Conservation (phyloP, 768 basidiomycete genomes). For the Cystofilobasidium bisporidii region DNA sequence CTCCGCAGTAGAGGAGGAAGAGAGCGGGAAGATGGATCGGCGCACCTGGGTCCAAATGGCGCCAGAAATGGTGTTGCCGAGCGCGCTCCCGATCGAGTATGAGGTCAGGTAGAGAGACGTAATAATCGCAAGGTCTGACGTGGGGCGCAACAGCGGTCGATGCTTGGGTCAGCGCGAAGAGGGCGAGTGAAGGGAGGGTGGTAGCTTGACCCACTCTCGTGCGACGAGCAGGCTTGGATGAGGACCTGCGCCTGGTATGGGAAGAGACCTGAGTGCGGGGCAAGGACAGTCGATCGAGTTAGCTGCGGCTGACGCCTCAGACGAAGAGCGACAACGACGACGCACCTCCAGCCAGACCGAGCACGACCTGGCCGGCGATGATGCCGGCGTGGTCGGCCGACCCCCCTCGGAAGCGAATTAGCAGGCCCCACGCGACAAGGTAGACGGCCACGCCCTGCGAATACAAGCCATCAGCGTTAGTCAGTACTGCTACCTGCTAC, state of each 20-base stretch:
- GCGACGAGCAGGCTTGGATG: slow-evolving; percentile 32
- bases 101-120: slow-evolving; percentile 31
- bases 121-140: slow-evolving; percentile 29
- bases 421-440: slow-evolving; percentile 34
- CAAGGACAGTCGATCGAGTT: background rate
- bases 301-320: background rate
- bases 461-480: background rate
- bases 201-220: slow-evolving; percentile 27
- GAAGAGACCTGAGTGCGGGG: slow-evolving; percentile 30
- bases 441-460: slow-evolving; percentile 32
- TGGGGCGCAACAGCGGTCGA: too few relatives aligned
- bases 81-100: slow-evolving; percentile 31
- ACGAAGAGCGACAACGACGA: background rate
- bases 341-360: slow-evolving; percentile 32
- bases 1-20: too few relatives aligned
- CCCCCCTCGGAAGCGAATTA: slow-evolving; percentile 35
- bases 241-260: slow-evolving; percentile 35
- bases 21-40: too few relatives aligned
- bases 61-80: slow-evolving; percentile 36
- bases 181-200: background rate
- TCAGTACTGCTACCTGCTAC: too few relatives aligned
- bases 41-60: slow-evolving; percentile 37
- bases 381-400: slow-evolving; percentile 30
- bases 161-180: background rate
- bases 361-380: slow-evolving; percentile 34